These are phyloP conservation scores for Euphrasia confusa DNA, from an alignment of 257 asterid species.

Conservation along the genomic window DNA sequence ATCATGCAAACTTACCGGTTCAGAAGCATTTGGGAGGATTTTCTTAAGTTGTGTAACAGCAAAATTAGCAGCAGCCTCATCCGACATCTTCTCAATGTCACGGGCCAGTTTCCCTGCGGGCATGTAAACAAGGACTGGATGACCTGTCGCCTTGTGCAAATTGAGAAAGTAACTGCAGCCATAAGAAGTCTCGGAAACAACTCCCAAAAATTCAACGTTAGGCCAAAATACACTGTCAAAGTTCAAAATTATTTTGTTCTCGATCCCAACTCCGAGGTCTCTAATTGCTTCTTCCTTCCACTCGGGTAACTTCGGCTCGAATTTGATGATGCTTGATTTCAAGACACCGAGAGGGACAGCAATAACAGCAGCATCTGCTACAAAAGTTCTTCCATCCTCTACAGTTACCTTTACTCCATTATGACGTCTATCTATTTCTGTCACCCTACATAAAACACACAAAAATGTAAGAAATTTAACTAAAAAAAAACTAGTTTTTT, in stretches of 20 bases:
- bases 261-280: constrained; percentile 89
- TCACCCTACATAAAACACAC: constrained; percentile 46
- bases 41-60: constrained; percentile 70
- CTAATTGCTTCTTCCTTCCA: constrained; percentile 93
- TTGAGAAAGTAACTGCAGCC: constrained; percentile 92
- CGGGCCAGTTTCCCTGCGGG: constrained; percentile 94
- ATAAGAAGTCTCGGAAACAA: constrained; percentile 79
- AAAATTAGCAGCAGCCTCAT: constrained; percentile 81
- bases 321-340: constrained; percentile 59
- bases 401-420: constrained; percentile 80
- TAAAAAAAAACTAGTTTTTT: background rate
- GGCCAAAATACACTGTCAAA: constrained; percentile 92
- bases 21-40: constrained; percentile 76
- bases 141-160: constrained; percentile 95
- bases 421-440: constrained; percentile 63
- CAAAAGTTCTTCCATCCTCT: constrained; percentile 74
- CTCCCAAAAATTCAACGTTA: constrained; percentile 92
- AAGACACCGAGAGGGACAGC: constrained; percentile 90
- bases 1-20: constrained; percentile 54
- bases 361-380: constrained; percentile 91
- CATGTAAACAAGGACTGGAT: constrained; percentile 91
- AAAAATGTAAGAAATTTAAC: constrained; percentile 6
- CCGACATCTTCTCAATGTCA: constrained; percentile 80
- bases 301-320: constrained; percentile 87
- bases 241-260: constrained; percentile 84